Percentiles rank a stretch among this genome's conserved stretches.
These are phyloP conservation scores for Cytospora leucostoma DNA, from an alignment of 2,329 filamentous ascomycete genomes.

Conservation along the genomic window DNA sequence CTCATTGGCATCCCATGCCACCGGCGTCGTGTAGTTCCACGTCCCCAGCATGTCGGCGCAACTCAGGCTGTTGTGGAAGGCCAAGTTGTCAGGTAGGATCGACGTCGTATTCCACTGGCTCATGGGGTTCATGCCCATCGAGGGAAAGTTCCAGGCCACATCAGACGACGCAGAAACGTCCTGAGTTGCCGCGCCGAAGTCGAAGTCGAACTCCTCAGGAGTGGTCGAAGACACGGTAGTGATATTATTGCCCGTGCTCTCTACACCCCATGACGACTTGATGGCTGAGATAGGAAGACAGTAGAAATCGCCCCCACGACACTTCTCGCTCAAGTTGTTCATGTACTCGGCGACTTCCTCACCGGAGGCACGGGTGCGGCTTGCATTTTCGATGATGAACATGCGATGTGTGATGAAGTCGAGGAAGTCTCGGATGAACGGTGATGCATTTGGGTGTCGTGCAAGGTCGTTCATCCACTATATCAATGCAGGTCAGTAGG, in stretches of 20 bases:
- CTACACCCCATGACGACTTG: conserved; percentile 12
- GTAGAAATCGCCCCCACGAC: conserved; percentile 25
- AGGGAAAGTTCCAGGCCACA: conserved; percentile 20
- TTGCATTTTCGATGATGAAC: conserved; percentile 28
- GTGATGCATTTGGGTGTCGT: conserved; percentile 25
- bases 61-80: conserved; percentile 16
- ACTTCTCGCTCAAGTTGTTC: conserved; percentile 22
- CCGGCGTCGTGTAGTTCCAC: conserved; percentile 27
- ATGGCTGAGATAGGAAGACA: conserved; percentile 15
- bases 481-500: neutral
- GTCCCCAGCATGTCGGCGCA: conserved; percentile 22
- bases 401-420: conserved; percentile 28
- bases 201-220: conserved; percentile 19
- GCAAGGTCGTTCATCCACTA: conserved; percentile 28
- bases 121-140: conserved; percentile 15
- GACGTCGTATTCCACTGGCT: conserved; percentile 26
- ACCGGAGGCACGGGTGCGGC: conserved; percentile 24
- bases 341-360: conserved; percentile 26
- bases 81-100: conserved; percentile 5
- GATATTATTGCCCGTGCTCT: conserved; percentile 18
- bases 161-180: conserved; percentile 11
- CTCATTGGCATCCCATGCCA: conserved; percentile 14
- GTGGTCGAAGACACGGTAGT: conserved; percentile 8
- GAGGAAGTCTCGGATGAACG: conserved; percentile 28
- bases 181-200: conserved; percentile 12